Base-by-base conservation (phyloP, 2,329 filamentous ascomycete species). In the Aspergillus sp. region DNA sequence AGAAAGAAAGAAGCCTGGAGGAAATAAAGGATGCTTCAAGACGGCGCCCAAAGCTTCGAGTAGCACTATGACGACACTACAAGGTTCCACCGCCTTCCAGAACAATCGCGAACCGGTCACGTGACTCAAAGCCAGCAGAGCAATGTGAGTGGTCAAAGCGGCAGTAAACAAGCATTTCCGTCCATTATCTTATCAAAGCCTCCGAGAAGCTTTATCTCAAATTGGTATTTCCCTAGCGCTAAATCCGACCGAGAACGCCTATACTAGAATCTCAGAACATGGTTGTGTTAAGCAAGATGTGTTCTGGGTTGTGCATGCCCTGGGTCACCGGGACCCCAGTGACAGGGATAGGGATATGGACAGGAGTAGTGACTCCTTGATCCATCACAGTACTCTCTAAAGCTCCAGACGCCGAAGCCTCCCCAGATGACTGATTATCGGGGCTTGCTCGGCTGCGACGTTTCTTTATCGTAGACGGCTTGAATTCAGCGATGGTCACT, bases 21-120 rank as follows among this genome's bases (percentile, higher is more conserved):
- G 47, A 48, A n/a, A 21, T 21, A 3, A 17, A 25, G 44, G 60
- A 62, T 48, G 50, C 55, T 61, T 58, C 56, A 55, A 57, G 55
- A 68, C 64, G 44, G 65, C 68, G 67, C 56, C 64, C 43, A 51
- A 52, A 44, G 37, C n/a, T 31, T 21, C 40, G 5, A 12, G 56
- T 35, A 56, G 52, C 62, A 47, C 53, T 68, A 69, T 71, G 71
- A 71, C 70, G 70, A 66, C 65, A 70, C 68, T 37, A 62, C 55
- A 14, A 1, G 23, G 43, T 70, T 73, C 71, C 63, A 73, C 71
- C 67, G 70, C 70, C 69, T 73, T 73, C 71, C 64, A 68, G 70
- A 73, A 73, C 47, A 44, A 64, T 58, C 69, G 15, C 31, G 60
- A 49, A 14, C 39, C 12, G 1, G 11, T 17, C 53, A 43, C 37